These are phyloP conservation scores for Cicer pinnatifidum DNA, from an alignment of 306 rosid genomes.

Conservation along the genomic window DNA sequence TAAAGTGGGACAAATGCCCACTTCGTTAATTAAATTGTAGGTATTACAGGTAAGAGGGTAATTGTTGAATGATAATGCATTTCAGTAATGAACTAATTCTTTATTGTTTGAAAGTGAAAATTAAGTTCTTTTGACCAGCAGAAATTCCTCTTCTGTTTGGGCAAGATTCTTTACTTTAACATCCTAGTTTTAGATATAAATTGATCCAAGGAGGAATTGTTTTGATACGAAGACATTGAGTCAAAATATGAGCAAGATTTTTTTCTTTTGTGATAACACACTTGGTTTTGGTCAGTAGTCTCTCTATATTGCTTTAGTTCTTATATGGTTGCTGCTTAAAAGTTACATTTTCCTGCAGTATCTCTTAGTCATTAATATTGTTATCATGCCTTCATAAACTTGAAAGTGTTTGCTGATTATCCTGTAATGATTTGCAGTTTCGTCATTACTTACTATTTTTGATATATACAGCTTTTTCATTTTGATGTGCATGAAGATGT, in stretches of 20 bases:
- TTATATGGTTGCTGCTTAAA: slow-evolving; percentile 8
- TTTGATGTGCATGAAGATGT: slow-evolving; percentile 98
- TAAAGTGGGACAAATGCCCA: not conserved
- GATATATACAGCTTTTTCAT: slow-evolving; percentile 74
- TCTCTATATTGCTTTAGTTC: not conserved
- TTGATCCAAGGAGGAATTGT: not conserved
- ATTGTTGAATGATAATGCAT: not conserved
- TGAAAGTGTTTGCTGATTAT: slow-evolving; percentile 10
- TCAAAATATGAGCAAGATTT: no score
- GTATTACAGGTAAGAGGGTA: not conserved
- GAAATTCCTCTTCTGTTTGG: not conserved
- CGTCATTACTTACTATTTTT: slow-evolving; percentile 28
- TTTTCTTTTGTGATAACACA: not conserved
- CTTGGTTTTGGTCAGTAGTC: not conserved
- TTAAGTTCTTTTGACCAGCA: slow-evolving; percentile 1
- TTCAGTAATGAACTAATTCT: not conserved
- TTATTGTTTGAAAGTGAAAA: not conserved
- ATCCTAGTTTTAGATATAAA: not conserved
- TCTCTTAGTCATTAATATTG: not conserved
- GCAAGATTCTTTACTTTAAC: not conserved
- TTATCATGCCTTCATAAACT: slow-evolving; percentile 5
- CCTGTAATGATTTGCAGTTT: slow-evolving; percentile 11
- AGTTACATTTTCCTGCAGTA: not conserved
- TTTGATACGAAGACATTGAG: no score
- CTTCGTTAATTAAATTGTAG: not conserved